Evolutionary conservation across 208 protist species (phyloP).

Genomic region (Sergeia podlipaevii): DNA sequence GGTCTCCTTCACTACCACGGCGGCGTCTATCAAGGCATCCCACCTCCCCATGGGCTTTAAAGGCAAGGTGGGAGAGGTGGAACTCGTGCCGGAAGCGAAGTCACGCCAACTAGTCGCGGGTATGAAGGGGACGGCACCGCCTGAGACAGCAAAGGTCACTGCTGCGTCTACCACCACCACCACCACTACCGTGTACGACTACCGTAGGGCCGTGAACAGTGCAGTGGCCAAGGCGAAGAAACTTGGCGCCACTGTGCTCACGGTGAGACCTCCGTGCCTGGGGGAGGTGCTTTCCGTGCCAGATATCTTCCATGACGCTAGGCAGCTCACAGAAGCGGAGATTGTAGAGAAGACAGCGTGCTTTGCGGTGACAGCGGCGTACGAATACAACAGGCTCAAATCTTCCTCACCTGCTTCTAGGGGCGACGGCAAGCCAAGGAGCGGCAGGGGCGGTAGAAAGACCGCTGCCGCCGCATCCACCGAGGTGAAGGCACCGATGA

Average conservation of each 20-base stretch:
- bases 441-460: background rate
- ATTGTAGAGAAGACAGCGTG: conserved; percentile 65
- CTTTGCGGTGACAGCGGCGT: conserved; percentile 73
- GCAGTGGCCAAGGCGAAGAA: conserved; percentile 67
- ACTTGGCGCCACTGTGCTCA: conserved; percentile 7
- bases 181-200: conserved; percentile 44
- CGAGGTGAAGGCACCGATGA: conserved; percentile 11
- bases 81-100: conserved; percentile 1
- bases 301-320: conserved; percentile 40
- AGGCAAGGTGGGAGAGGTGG: conserved; percentile 32
- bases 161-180: too few relatives aligned
- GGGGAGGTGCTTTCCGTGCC: conserved; percentile 15
- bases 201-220: conserved; percentile 58
- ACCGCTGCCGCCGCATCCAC: background rate
- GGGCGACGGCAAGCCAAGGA: background rate
- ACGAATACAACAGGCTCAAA: conserved; percentile 64
- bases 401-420: background rate
- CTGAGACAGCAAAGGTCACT: too few relatives aligned
- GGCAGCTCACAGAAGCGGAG: conserved; percentile 26
- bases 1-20: conserved; percentile 15
- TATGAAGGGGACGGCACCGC: background rate
- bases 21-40: conserved; percentile 1
- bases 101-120: background rate
- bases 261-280: conserved; percentile 21
- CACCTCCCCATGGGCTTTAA: conserved; percentile 33